A percentile compares a stretch with the other conserved stretches of the same genome.
Evolutionary conservation across 805 yeast species (phyloP).

Genomic region (Saccharomyces cerevisiae): DNA sequence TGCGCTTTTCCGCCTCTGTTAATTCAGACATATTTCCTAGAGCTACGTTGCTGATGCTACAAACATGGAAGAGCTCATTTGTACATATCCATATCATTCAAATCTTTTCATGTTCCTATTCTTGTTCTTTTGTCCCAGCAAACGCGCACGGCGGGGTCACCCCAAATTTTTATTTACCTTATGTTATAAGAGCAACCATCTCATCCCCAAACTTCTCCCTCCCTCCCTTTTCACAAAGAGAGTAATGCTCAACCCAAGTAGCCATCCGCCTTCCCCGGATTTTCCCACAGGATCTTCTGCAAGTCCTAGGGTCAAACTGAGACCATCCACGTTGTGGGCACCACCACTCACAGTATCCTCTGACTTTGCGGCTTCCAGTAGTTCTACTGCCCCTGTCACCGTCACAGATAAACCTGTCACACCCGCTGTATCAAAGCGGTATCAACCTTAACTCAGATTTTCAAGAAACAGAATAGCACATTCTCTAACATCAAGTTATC

Average conservation of each 20-base stretch:
- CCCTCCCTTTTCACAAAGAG: background rate
- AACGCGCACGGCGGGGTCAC: background rate
- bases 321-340: background rate
- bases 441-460: background rate
- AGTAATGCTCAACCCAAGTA: background rate
- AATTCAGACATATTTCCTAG: constrained; percentile 33
- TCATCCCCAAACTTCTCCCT: background rate
- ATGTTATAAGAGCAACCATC: background rate
- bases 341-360: background rate
- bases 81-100: background rate
- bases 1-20: constrained; percentile 51
- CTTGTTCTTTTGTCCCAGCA: background rate
- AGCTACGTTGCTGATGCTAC: background rate
- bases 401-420: background rate
- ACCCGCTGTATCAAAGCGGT: background rate
- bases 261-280: background rate
- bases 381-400: background rate
- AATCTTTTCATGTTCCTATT: background rate
- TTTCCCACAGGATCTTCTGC: background rate
- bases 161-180: background rate
- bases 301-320: background rate
- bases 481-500: background rate
- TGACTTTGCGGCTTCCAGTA: background rate
- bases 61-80: background rate
- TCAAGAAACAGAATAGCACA: background rate